Evolutionary conservation across 768 basidiomycete species (phyloP).

Genomic region (Termitomyces sp.): DNA sequence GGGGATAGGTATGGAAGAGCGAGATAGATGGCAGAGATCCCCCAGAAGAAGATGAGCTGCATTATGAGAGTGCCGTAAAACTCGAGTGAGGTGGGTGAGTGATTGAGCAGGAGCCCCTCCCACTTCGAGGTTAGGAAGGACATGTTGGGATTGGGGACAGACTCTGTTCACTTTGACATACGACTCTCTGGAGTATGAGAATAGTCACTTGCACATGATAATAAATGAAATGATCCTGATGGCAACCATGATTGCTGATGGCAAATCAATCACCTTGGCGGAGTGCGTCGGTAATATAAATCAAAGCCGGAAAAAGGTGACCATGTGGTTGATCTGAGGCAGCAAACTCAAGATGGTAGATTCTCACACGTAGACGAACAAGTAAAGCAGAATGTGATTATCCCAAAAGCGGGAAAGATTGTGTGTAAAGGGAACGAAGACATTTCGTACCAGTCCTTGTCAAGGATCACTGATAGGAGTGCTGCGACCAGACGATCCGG

Average conservation of each 20-base stretch:
- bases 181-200: background rate
- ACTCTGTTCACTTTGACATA: background rate
- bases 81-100: constrained; percentile 16
- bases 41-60: constrained; percentile 21
- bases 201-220: background rate
- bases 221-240: background rate
- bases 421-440: background rate
- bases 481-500: too few species aligned
- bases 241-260: background rate
- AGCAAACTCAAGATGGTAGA: background rate
- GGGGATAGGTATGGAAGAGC: constrained; percentile 18
- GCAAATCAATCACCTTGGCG: background rate
- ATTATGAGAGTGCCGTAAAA: constrained; percentile 17
- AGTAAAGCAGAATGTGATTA: background rate
- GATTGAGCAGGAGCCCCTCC: constrained; percentile 6
- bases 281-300: background rate
- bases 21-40: constrained; percentile 17
- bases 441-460: background rate
- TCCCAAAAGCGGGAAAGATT: background rate
- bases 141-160: background rate
- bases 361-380: background rate
- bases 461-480: too few species aligned
- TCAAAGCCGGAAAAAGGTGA: background rate
- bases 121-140: background rate
- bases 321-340: too few species aligned